phyloP scores from a whole-genome alignment of 2,329 filamentous ascomycete genomes.

The Eutypa lata region DNA sequence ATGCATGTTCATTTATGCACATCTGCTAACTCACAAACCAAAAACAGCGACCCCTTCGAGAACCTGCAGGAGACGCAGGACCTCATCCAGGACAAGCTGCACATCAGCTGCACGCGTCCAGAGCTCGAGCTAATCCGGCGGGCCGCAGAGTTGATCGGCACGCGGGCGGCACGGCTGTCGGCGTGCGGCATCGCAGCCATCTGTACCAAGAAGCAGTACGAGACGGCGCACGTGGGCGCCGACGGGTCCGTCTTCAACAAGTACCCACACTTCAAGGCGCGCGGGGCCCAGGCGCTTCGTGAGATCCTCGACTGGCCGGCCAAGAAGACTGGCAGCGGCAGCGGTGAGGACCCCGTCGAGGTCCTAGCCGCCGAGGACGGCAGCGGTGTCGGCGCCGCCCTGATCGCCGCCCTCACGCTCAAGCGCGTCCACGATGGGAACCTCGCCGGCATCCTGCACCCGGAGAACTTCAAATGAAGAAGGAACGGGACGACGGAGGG shows the following conservation, averaged over 20 bases:
- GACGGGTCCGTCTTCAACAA: conserved; percentile 99
- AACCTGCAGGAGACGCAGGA: conserved; percentile 88
- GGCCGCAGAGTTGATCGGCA: conserved; percentile 90
- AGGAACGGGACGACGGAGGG: too few species aligned
- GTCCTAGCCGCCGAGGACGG: conserved; percentile 91
- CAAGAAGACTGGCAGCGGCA: conserved; percentile 58
- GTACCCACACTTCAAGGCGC: conserved; percentile 95
- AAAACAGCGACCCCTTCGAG: conserved; percentile 79
- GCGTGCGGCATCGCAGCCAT: conserved; percentile 95
- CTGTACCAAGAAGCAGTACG: conserved; percentile 90
- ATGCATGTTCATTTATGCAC: not conserved
- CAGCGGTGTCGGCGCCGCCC: conserved; percentile 90
- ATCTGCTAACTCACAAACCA: not conserved
- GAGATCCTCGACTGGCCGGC: conserved; percentile 95
- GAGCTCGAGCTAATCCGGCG: conserved; percentile 89
- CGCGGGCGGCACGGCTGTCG: conserved; percentile 86
- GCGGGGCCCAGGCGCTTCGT: conserved; percentile 82
- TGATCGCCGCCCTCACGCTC: conserved; percentile 76
- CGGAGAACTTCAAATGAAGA: conserved; percentile 54
- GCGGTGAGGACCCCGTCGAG: conserved; percentile 82
- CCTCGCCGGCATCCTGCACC: conserved; percentile 61
- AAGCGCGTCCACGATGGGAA: conserved; percentile 64
- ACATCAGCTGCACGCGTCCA: conserved; percentile 65
- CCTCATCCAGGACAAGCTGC: conserved; percentile 73
- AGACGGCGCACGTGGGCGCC: conserved; percentile 88